Percentiles rank a stretch among this genome's conserved stretches.
Evolutionary conservation across 306 rosid species (phyloP).

Genomic region (Cicer yamashitae): DNA sequence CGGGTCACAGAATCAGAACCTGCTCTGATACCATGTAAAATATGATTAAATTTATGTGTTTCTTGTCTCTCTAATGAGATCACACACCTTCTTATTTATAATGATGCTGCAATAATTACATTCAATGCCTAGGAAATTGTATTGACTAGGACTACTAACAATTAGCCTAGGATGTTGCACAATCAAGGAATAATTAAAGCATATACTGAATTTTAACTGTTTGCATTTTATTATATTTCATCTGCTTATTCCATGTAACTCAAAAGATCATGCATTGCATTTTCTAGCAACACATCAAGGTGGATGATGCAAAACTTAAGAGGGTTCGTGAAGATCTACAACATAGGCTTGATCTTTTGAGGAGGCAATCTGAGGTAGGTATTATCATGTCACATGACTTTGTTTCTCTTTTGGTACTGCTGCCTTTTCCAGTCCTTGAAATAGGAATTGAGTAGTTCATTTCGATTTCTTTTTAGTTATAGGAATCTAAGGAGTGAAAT

Average conservation of each 20-base stretch:
- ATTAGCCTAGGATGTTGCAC: too few species aligned
- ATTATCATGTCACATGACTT: constrained; percentile 29
- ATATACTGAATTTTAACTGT: too few species aligned
- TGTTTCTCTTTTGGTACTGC: constrained; percentile 22
- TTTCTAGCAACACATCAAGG: constrained; percentile 70
- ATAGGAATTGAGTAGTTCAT: constrained; percentile 28
- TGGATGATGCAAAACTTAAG: constrained; percentile 69
- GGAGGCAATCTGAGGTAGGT: constrained; percentile 89
- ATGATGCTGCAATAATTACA: too few species aligned
- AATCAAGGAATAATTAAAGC: too few species aligned
- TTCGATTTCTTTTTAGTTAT: constrained; percentile 8
- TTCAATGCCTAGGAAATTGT: too few species aligned
- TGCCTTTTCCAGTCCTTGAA: constrained; percentile 33
- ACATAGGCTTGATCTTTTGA: constrained; percentile 72
- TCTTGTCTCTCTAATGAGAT: too few species aligned
- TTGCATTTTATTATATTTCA: constrained; percentile 26
- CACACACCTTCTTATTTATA: too few species aligned
- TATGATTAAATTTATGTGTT: too few species aligned
- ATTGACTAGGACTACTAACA: too few species aligned
- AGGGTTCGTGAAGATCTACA: constrained; percentile 84
- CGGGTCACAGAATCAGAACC: too few species aligned
- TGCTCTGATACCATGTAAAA: too few species aligned
- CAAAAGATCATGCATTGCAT: constrained; percentile 30
- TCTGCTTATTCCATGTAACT: constrained; percentile 35
- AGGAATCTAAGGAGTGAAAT: constrained; percentile 12